Base-by-base conservation (phyloP, 495 filamentous ascomycete species). In the Chaetomidium leptoderma region DNA sequence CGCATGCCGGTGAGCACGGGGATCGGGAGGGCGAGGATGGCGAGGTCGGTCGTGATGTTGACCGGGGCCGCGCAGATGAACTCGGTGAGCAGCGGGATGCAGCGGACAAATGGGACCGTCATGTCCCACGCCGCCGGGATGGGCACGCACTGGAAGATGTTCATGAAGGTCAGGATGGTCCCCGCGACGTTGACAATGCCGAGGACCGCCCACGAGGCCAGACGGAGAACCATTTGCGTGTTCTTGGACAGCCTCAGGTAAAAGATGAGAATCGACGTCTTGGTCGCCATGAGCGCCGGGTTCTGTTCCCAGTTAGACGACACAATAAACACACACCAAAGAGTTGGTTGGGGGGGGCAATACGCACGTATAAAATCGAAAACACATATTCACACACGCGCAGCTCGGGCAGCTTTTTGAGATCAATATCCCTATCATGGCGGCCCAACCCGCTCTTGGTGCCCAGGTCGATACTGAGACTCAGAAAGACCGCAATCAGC, bases 221-320 rank as follows among this genome's bases (percentile, higher is more conserved):
- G 81, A 60, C 83, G 81, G 64, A 91, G 84, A 30, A 89, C 73
- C 59, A 67, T 70, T 61, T 85, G 85, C 40, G 91, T 85, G 32
- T 85, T 85, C 62, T 83, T 85, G 7, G 89, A 86, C 49, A 96
- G 73, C 32, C 86, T 84, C 29, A 95, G 79, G 74, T 90, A 96
- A 69, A 95, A 96, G 57, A 92, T 72, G 48, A 96, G 80, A 61
- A 97, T 90, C n/a, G 89, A 92, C 5, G 90, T 90, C 73, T 96
- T 97, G 47, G 90, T 85, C 1, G 83, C 81, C 86, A 90, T 90
- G 53, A 96, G 79, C 5, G 90, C 87, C 13, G 92, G 91, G 66
- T 96, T 95, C 90, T 96, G 59, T 23, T 37, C 11, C n/a, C 10
- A 29, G 24, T 48, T 70, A 48, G 29, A 7, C 10, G 6, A 17